phyloP scores from a whole-genome alignment of 108 stramenopile genomes.

The Cyclotella atomus region DNA sequence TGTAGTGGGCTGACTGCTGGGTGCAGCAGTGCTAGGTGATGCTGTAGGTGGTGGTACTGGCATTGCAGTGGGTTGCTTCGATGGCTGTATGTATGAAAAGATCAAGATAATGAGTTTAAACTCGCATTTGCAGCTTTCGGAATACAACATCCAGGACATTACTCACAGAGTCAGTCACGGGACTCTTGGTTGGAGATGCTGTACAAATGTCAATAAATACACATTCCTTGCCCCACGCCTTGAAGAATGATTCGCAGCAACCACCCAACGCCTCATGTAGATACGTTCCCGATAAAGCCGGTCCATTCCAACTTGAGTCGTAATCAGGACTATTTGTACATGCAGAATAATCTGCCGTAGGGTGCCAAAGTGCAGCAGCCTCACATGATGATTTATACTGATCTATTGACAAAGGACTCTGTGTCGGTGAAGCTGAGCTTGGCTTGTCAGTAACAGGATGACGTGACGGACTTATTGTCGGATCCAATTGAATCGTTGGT shows the following conservation, averaged over 20 bases:
- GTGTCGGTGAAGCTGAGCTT: no score
- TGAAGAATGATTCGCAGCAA: not conserved
- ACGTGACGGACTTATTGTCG: not conserved
- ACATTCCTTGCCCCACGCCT: not conserved
- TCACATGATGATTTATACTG: not conserved
- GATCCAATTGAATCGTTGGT: not conserved
- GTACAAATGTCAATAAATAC: not conserved
- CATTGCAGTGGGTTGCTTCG: no score
- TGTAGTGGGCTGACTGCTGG: not conserved
- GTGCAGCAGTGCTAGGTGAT: not conserved
- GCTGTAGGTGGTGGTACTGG: not conserved
- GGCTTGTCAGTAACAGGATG: not conserved
- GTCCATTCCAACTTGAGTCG: not conserved
- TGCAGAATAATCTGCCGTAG: not conserved
- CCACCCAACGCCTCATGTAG: not conserved
- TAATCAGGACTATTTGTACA: not conserved
- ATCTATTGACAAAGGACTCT: not conserved
- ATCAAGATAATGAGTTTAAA: not conserved
- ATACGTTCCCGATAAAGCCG: not conserved
- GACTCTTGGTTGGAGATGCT: not conserved
- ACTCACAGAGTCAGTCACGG: not conserved
- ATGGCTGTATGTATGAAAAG: not conserved
- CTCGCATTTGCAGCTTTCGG: not conserved
- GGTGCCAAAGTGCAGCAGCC: not conserved
- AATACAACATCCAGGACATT: not conserved